Base-by-base conservation (phyloP, 2,329 filamentous ascomycete genomes). In the Neoarthrinium moseri region DNA sequence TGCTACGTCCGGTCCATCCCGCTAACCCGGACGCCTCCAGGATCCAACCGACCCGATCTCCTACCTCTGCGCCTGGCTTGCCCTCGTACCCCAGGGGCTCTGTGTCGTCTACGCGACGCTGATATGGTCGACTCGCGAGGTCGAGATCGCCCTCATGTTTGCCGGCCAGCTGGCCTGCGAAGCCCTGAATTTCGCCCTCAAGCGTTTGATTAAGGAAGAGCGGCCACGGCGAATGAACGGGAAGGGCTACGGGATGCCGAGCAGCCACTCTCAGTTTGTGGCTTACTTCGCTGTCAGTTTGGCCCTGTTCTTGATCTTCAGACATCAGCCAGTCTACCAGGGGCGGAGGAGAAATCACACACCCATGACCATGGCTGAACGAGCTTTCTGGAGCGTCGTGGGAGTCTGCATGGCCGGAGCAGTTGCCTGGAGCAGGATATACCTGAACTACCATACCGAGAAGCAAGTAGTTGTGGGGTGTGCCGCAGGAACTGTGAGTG, bases 211-310 rank as follows among this genome's bases (percentile, higher is more conserved):
- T 65, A 94, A 92, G 63, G 90, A 97, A 67, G 89, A 96, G 66
- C 81, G 94, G 40, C 94, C 94, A 22, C 80, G 77, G 51, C 86
- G 86, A 81, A 86, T 74, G 77, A 84, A 91, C 61, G 91, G 90
- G 46, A 95, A 95, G 67, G 94, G 94, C 53, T 99, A 99, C 63
- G 95, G 94, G 57, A 99, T 99, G 95, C 94, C 94, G 43, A 78
- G 73, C 6, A 96, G 91, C 29, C 94, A 99, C 70, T 88, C 94
- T 7, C 94, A 99, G 71, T 99, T 96, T 65, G 87, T 92, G 50
- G 80, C 87, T 46, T 99, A 90, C 74, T 97, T 96, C 78, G 86
- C 89, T 47, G 72, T 95, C 47, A 94, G 88, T 51, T 71, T 97
- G 49, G 76, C 82, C 20, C 74, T 99, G 17, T 97, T 97, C 72